Evolutionary conservation across 371 early-diverging fungal genomes (phyloP).

Genomic region (Zychaea mexicana): DNA sequence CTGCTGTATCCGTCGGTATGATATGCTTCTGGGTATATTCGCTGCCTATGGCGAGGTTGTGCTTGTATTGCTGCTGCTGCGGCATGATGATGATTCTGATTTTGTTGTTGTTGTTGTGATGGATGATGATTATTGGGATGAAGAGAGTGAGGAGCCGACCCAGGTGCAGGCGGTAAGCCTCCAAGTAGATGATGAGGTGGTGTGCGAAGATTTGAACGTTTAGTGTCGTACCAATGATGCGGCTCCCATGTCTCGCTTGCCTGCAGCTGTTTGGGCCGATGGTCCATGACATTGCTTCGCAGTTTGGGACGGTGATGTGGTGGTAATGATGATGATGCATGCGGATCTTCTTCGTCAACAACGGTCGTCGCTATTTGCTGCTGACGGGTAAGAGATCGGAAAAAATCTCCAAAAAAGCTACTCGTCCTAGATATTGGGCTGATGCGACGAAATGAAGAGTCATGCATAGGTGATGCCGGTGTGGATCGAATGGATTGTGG

Average conservation of each 20-base stretch:
- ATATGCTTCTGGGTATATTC: slow-evolving; percentile 15
- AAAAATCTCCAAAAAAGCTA: slow-evolving; percentile 16
- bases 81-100: not conserved
- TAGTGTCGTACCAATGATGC: slow-evolving; percentile 16
- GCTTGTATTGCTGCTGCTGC: not conserved
- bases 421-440: not conserved
- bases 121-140: not conserved
- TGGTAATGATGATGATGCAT: not conserved
- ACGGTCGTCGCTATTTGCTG: not conserved
- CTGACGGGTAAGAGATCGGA: slow-evolving; percentile 2
- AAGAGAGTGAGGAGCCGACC: not conserved
- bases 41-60: not conserved
- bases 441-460: not conserved
- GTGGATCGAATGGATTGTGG: slow-evolving; percentile 28
- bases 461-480: slow-evolving; percentile 5
- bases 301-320: slow-evolving; percentile 27
- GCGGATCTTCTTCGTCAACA: slow-evolving; percentile 11
- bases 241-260: slow-evolving; percentile 8
- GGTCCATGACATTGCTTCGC: slow-evolving; percentile 33
- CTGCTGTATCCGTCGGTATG: slow-evolving; percentile 41
- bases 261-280: slow-evolving; percentile 23
- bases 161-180: not conserved
- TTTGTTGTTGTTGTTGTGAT: not conserved
- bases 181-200: not conserved
- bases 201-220: not conserved